Evolutionary conservation across 495 filamentous ascomycete species (phyloP).

Genomic region (Lophium mytilinum): DNA sequence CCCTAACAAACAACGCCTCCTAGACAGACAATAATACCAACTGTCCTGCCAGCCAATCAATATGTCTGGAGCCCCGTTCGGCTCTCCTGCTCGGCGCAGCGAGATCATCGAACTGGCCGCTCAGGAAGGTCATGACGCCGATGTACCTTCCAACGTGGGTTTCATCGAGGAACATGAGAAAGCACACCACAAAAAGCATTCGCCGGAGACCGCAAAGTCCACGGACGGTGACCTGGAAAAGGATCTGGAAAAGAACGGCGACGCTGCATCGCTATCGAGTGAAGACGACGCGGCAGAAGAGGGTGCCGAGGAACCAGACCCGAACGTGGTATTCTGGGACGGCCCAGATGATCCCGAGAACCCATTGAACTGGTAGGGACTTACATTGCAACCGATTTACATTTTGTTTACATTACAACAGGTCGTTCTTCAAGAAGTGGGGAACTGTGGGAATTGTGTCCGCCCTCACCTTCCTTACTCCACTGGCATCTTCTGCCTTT

Average conservation of each 20-base stretch:
- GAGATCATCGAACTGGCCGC: constrained; percentile 17
- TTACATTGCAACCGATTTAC: no score
- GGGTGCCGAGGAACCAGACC: constrained; percentile 4
- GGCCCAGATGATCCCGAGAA: constrained; percentile 34
- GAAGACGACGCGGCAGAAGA: not conserved
- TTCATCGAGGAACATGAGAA: not conserved
- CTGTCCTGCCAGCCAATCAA: not conserved
- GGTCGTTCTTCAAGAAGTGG: constrained; percentile 19
- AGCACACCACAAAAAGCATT: not conserved
- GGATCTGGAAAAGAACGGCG: not conserved
- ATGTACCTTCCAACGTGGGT: constrained; percentile 18
- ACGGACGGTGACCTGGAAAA: not conserved
- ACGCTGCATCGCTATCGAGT: not conserved
- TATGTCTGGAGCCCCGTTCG: constrained; percentile 1
- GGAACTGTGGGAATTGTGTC: constrained; percentile 18
- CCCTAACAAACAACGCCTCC: no score
- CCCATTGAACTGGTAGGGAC: constrained; percentile 46
- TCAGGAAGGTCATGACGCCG: constrained; percentile 18
- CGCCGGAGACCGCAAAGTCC: not conserved
- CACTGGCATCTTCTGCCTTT: constrained; percentile 22
- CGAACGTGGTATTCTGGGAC: constrained; percentile 33
- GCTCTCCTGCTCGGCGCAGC: constrained; percentile 9
- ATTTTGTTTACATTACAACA: no score
- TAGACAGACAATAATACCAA: no score
- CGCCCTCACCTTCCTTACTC: constrained; percentile 24